A percentile compares a stretch with the other conserved stretches of the same genome.
Evolutionary conservation across 2,329 filamentous ascomycete genomes (phyloP).

Genomic region (Fusarium transvaalense): DNA sequence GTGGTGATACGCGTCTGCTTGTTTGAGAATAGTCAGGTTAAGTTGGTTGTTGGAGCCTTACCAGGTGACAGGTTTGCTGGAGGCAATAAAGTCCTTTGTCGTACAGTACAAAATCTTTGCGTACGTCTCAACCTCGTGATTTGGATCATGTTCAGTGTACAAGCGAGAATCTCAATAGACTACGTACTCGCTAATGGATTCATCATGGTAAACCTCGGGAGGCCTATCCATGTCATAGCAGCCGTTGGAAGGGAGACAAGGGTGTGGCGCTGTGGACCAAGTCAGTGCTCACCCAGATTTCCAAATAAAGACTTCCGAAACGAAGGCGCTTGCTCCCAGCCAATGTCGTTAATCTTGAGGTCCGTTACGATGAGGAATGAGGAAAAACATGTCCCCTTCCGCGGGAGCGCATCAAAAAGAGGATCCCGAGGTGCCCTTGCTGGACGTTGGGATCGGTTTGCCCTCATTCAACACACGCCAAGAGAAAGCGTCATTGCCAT

Average conservation of each 20-base stretch:
- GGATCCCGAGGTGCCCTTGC: constrained; percentile 12
- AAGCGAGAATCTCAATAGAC: constrained; percentile 62
- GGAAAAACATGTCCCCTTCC: constrained; percentile 4
- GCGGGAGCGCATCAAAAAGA: constrained; percentile 6
- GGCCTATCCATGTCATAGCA: constrained; percentile 68
- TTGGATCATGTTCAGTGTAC: constrained; percentile 49
- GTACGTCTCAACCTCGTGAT: background rate
- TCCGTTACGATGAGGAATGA: constrained; percentile 9
- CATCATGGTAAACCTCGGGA: constrained; percentile 63
- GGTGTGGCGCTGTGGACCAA: constrained; percentile 63
- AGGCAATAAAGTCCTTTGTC: constrained; percentile 1
- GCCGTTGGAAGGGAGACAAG: constrained; percentile 61
- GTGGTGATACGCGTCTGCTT: background rate
- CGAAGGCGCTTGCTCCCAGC: background rate
- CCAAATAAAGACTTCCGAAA: constrained; percentile 49
- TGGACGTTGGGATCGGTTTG: constrained; percentile 2
- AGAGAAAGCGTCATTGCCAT: constrained; percentile 1
- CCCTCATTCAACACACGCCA: constrained; percentile 8
- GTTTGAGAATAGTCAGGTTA: constrained; percentile 14
- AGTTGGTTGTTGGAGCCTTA: constrained; percentile 6
- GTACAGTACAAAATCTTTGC: background rate
- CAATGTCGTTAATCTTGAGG: constrained; percentile 6
- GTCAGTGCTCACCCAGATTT: constrained; percentile 66
- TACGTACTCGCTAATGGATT: constrained; percentile 56
- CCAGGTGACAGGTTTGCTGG: constrained; percentile 8